Percentiles rank a stretch among this genome's conserved stretches.
Evolutionary conservation across 345 rosid species (phyloP).

Genomic region (Durio zibethinus): DNA sequence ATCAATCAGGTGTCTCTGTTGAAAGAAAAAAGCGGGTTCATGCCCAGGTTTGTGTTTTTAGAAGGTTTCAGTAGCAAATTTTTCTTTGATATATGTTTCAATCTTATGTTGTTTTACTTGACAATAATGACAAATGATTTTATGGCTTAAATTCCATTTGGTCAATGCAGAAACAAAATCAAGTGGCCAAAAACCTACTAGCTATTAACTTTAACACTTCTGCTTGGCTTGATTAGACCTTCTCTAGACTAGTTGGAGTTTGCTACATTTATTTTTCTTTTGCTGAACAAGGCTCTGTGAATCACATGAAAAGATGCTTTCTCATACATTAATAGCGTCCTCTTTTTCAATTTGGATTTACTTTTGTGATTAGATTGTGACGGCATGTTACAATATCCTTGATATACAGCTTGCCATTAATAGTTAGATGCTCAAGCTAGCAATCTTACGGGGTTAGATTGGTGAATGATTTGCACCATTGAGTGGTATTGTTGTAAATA

Average conservation of each 20-base stretch:
- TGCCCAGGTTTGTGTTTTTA: slow-evolving; percentile 62
- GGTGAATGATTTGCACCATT: background rate
- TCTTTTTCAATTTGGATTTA: background rate
- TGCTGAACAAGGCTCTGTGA: background rate
- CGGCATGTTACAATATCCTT: background rate
- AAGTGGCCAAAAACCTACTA: background rate
- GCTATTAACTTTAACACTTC: background rate
- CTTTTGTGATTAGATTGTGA: background rate
- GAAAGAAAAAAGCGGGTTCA: slow-evolving; percentile 87
- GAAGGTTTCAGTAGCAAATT: background rate
- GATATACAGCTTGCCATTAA: background rate
- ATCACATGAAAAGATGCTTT: background rate
- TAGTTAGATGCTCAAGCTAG: background rate
- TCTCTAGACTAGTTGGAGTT: background rate
- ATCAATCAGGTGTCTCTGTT: slow-evolving; percentile 65
- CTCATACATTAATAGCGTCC: background rate
- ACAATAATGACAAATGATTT: background rate
- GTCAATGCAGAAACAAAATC: background rate
- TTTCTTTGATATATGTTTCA: slow-evolving; percentile 8
- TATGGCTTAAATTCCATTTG: background rate
- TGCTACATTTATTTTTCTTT: background rate
- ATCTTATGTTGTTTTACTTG: background rate
- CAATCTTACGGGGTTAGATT: background rate
- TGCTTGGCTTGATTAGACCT: background rate
- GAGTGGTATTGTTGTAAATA: slow-evolving; percentile 4